These are phyloP conservation scores for Malus hybrid DNA, from an alignment of 331 rosid genomes.

Conservation along the genomic window DNA sequence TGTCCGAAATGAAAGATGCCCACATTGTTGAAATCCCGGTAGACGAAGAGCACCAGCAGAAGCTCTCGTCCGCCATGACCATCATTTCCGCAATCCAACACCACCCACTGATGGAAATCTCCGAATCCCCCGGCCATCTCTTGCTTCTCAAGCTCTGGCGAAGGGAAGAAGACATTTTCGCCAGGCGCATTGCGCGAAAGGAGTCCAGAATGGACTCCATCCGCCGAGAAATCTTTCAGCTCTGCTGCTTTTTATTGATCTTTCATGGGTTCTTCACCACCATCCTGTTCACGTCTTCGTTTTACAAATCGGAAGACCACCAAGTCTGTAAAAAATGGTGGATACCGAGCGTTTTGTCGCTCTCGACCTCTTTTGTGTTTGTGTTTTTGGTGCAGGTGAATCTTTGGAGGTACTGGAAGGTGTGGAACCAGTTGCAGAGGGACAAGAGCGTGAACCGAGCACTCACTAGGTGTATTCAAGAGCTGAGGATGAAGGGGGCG, in stretches of 20 bases:
- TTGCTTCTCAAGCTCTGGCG: constrained; percentile 84
- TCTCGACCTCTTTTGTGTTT: constrained; percentile 46
- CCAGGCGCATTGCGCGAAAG: constrained; percentile 32
- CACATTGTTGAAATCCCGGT: constrained; percentile 72
- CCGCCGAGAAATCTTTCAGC: constrained; percentile 56
- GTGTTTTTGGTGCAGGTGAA: constrained; percentile 46
- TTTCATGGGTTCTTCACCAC: constrained; percentile 65
- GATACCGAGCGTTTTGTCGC: constrained; percentile 47
- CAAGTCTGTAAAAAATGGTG: constrained; percentile 53
- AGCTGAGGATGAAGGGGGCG: constrained; percentile 85
- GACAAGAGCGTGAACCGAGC: constrained; percentile 52
- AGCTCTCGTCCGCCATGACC: constrained; percentile 20
- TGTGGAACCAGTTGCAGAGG: constrained; percentile 44
- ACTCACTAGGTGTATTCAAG: constrained; percentile 57
- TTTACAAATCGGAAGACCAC: constrained; percentile 5
- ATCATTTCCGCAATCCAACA: constrained; percentile 54
- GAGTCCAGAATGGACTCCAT: constrained; percentile 51
- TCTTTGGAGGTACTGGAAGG: constrained; percentile 60
- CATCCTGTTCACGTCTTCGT: constrained; percentile 54
- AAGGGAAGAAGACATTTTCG: constrained; percentile 64
- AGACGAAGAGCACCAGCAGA: constrained; percentile 52
- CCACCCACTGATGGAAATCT: constrained; percentile 75
- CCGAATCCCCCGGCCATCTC: constrained; percentile 72
- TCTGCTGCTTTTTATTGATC: constrained; percentile 55
- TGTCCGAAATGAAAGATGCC: constrained; percentile 53